A percentile compares a stretch with the other conserved stretches of the same genome.
Evolutionary conservation across 2,329 filamentous ascomycete species (phyloP).

Genomic region (Chaetomiaceae sp.): DNA sequence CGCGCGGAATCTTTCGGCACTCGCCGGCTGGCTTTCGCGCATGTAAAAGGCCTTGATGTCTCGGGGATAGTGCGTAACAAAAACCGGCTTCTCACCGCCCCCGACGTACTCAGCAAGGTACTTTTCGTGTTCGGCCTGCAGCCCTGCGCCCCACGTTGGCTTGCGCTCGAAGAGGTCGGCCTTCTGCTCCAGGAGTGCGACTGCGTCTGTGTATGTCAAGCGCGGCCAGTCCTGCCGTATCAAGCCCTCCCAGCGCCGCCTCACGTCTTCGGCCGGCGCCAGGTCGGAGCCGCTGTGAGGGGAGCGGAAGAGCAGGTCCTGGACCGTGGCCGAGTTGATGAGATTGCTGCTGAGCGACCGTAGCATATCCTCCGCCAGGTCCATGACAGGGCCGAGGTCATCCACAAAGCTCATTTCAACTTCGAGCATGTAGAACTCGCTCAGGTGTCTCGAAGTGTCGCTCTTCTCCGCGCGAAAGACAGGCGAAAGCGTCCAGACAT

Average conservation of each 20-base stretch:
- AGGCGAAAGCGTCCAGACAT: slow-evolving; percentile 89
- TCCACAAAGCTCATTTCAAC: slow-evolving; percentile 78
- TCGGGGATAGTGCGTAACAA: slow-evolving; percentile 89
- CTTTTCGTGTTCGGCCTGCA: slow-evolving; percentile 90
- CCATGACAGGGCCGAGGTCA: slow-evolving; percentile 64
- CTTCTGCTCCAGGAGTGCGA: slow-evolving; percentile 59
- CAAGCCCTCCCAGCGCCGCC: slow-evolving; percentile 67
- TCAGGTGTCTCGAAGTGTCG: slow-evolving; percentile 87
- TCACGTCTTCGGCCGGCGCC: slow-evolving; percentile 46
- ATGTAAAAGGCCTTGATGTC: slow-evolving; percentile 83
- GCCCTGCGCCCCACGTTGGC: slow-evolving; percentile 64
- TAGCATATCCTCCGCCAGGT: slow-evolving; percentile 73
- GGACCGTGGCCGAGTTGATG: slow-evolving; percentile 35
- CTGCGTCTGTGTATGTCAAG: slow-evolving; percentile 75
- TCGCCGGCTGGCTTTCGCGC: slow-evolving; percentile 31
- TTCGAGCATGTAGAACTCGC: slow-evolving; percentile 98
- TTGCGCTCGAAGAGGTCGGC: slow-evolving; percentile 58
- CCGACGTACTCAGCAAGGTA: slow-evolving; percentile 63
- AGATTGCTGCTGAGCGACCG: slow-evolving; percentile 42
- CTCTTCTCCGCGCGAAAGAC: slow-evolving; percentile 91
- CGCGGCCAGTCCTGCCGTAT: slow-evolving; percentile 61
- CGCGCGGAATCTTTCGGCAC: slow-evolving; percentile 5
- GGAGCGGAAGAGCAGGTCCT: slow-evolving; percentile 36
- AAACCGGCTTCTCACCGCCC: slow-evolving; percentile 59
- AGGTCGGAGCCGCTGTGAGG: slow-evolving; percentile 30